Base-by-base conservation (phyloP, 2,329 filamentous ascomycete genomes). In the Xylariaceae sp. region DNA sequence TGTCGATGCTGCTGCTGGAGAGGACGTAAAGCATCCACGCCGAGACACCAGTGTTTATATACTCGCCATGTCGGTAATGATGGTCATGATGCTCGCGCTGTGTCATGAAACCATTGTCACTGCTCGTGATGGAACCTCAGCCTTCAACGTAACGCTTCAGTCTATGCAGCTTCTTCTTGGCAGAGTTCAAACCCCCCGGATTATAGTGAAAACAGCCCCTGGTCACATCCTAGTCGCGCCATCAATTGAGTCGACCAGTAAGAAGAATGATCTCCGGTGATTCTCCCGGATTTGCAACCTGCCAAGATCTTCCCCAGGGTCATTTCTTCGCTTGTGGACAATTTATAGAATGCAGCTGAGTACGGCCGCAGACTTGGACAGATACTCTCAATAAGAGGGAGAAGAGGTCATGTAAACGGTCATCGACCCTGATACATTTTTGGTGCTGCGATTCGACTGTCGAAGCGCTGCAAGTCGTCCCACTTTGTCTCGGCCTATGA, bases 201-300 rank as follows among this genome's bases (percentile, higher is more conserved):
- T 14, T 15, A 5, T 36, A 36, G 33, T 15, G 5, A 12, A 12
- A 14, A 14, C 12, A 15, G 12, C 12, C 15, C 33, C 12, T 4
- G 33, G 33, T 36, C 33, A 15, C 12, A 15, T 17, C 22, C 31
- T 18, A 30, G 42, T 18, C 31, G 43, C 43, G 22, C 39, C 19
- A 36, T 18, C n/a, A 32, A 14, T 33, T 19, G 19, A 49, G 33
- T 31, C 17, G 39, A 27, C 46, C 46, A 48, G 46, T 48, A 44
- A 17, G 19, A 39, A 32, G 5, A 22, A 5, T 32, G 39, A 42
- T 46, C 33, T 15, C 39, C 48, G 12, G 39, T 22, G 39, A 45
- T 50, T 32, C 39, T 45, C 39, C 43, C 48, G 43, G 15, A 46
- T 46, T 39, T 50, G 48, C 48, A 50, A 50, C 48, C 33, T 33